Evolutionary conservation across 2,329 filamentous ascomycete species (phyloP), one percentile per base, ranked within the genome.

Genomic region (Amesomyces nigricolor): DNA sequence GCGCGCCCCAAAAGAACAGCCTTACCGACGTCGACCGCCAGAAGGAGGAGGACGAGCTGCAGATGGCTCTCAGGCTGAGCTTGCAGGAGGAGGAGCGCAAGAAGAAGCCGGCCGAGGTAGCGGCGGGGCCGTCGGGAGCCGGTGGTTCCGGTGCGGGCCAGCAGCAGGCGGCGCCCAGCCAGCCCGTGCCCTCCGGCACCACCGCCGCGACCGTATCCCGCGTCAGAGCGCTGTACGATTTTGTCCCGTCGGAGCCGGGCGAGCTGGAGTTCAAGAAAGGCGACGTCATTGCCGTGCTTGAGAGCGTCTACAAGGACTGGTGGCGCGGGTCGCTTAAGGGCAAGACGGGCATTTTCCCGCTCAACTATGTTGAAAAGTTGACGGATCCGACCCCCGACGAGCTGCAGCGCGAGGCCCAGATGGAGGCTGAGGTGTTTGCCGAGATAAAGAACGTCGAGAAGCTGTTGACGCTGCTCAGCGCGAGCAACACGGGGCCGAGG

Each of bases 231-330:
- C 78, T 97, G 45, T 99, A 89, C 69, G 94, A 99, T 71, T 99
- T 99, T 71, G 85, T 88, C 49, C 92, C 94, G 2, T 95, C 91
- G 0, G 94, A 99, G 70, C 84, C 91, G 0, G 94, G 92, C 47
- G 94, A 99, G 74, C 78, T 99, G 59, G 91, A 95, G 64, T 99
- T 99, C 71, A 88, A 91, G 64, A 96, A 95, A 74, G 92, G 94
- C 29, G 94, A 99, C 69, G 87, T 97, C 40, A 99, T 99, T 70
- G 92, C 94, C 1, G 94, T 99, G 14, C 78, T 99, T 40, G 94
- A 97, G 72, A 96, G 91, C 1, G 94, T 97, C 1, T 99, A 95
- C 75, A 99, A 97, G 72, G 94, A 99, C 71, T 99, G 94, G 94
- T 99, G 94, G 94, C 92, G 95, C 65, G 94, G 94, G 1, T 95